Evolutionary conservation across 306 rosid genomes (phyloP).

Genomic region (Medicago truncatula): MtrunA17r5.0-ANR NC_053049.1:28078001-28078500

Average conservation of each 20-base stretch:
- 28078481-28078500: conserved; percentile 34
- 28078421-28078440: conserved; percentile 24
- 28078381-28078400: conserved; percentile 94
- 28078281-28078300: conserved; percentile 91
- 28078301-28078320: conserved; percentile 91
- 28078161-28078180: conserved; percentile 57
- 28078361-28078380: conserved; percentile 93
- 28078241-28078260: conserved; percentile 38
- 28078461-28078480: conserved; percentile 27
- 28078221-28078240: conserved; percentile 25
- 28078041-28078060: conserved; percentile 42
- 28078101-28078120: conserved; percentile 92
- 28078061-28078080: conserved; percentile 18
- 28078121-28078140: conserved; percentile 87
- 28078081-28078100: conserved; percentile 67
- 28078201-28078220: background rate
- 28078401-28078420: conserved; percentile 75
- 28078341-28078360: conserved; percentile 96
- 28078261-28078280: conserved; percentile 80
- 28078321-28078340: conserved; percentile 95
- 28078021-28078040: conserved; percentile 22
- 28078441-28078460: conserved; percentile 24
- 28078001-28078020: background rate
- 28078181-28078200: conserved; percentile 12
- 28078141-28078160: conserved; percentile 92